Percentiles rank a stretch among this genome's conserved stretches.
Evolutionary conservation across 1,284 basidiomycete species (phyloP).

Genomic region (Ceratobasidium sp.): DNA sequence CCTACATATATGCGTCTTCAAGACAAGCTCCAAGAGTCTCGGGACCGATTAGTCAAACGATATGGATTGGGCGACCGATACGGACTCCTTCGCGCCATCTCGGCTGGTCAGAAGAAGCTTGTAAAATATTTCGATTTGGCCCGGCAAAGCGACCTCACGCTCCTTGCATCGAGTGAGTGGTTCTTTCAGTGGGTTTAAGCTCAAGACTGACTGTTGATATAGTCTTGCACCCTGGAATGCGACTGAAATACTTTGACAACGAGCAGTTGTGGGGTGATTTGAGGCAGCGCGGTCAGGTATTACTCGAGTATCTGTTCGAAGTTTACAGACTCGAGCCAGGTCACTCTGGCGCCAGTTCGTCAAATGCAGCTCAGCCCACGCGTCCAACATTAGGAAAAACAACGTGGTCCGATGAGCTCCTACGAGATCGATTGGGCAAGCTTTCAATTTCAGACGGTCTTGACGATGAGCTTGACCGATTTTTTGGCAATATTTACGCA

Average conservation of each 20-base stretch:
- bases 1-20: conserved; percentile 13
- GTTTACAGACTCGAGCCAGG: conserved; percentile 3
- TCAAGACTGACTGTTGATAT: background rate
- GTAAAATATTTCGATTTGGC: conserved; percentile 22
- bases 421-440: no score
- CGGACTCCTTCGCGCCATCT: conserved; percentile 9
- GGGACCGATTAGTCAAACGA: background rate
- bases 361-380: background rate
- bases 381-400: background rate
- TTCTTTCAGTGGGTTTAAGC: background rate
- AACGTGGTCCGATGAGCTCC: conserved; percentile 3
- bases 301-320: conserved; percentile 24
- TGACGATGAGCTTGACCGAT: background rate
- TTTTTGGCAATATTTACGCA: background rate
- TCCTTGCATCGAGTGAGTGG: conserved; percentile 22
- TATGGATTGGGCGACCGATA: background rate
- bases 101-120: conserved; percentile 5
- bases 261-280: background rate
- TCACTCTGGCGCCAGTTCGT: background rate
- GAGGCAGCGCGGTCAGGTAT: background rate
- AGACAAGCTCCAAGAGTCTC: background rate
- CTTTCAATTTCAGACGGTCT: background rate
- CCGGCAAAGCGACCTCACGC: conserved; percentile 8
- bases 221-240: conserved; percentile 28
- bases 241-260: conserved; percentile 14